phyloP scores from a whole-genome alignment of 2,329 filamentous ascomycete genomes.

The Colletotrichum sp. region DNA sequence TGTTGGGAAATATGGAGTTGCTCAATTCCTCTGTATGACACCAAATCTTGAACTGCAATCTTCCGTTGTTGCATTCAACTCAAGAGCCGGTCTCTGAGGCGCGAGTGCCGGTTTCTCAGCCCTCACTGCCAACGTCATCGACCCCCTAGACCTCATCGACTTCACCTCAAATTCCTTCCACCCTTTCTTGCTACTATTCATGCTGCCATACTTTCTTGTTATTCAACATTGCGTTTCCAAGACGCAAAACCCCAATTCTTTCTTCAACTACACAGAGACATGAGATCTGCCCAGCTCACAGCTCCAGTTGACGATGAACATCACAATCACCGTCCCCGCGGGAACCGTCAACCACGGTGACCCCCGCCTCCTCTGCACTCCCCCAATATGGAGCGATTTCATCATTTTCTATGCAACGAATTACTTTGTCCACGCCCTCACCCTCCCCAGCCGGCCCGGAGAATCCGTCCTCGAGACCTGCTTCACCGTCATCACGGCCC shows the following conservation, averaged over 20 bases:
- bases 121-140: not conserved
- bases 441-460: slow-evolving; percentile 24
- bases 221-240: not conserved
- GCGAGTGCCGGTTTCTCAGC: not conserved
- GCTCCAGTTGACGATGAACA: not conserved
- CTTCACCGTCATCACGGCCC: slow-evolving; percentile 6
- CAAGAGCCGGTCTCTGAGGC: not conserved
- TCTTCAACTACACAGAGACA: not conserved
- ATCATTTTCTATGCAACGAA: slow-evolving; percentile 28
- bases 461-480: slow-evolving; percentile 16
- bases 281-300: not conserved
- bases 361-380: slow-evolving; percentile 25
- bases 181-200: not conserved
- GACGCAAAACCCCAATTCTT: not conserved
- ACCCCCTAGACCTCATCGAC: no score
- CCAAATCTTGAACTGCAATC: not conserved
- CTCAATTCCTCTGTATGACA: not conserved
- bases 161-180: no score
- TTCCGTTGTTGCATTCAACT: not conserved
- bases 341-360: slow-evolving; percentile 19
- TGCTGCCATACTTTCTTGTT: no score
- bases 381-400: slow-evolving; percentile 23
- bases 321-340: slow-evolving; percentile 2
- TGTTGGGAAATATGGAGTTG: not conserved
- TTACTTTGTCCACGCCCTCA: slow-evolving; percentile 30